Conservation (phyloP, 306 rosid genomes). For the Nissolia schottii region DNA sequence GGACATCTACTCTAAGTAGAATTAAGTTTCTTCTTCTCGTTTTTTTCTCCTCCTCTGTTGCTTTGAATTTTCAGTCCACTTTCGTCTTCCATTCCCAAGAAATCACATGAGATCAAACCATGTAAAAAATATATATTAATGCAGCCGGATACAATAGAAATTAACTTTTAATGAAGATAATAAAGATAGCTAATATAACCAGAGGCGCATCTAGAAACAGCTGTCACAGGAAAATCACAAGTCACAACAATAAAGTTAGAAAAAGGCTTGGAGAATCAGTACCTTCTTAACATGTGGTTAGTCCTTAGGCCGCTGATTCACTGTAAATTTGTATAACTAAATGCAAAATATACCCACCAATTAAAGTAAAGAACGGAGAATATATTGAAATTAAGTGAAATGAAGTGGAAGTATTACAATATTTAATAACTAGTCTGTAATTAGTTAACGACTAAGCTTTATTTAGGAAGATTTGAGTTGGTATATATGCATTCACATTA, state of each 20-base stretch:
- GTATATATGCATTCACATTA: not conserved
- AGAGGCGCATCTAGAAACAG: not conserved
- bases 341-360: not conserved
- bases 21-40: not conserved
- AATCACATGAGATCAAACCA: not conserved
- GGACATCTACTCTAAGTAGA: not conserved
- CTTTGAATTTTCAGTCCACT: not conserved
- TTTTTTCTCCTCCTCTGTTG: not conserved
- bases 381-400: not conserved
- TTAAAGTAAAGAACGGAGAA: not conserved
- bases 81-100: not conserved
- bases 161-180: not conserved
- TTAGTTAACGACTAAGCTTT: not conserved
- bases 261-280: not conserved
- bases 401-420: not conserved
- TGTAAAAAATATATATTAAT: not conserved
- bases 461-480: not conserved
- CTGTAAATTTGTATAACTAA: not conserved
- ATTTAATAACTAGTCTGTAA: not conserved
- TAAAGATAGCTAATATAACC: not conserved
- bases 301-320: not conserved
- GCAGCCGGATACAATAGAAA: not conserved
- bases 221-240: conserved; percentile 3
- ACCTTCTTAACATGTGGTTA: not conserved
- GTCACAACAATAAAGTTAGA: not conserved